These are phyloP conservation scores for Cryptosporidium viatorum DNA, from an alignment of 169 alveolate species.

Conservation along the genomic window DNA sequence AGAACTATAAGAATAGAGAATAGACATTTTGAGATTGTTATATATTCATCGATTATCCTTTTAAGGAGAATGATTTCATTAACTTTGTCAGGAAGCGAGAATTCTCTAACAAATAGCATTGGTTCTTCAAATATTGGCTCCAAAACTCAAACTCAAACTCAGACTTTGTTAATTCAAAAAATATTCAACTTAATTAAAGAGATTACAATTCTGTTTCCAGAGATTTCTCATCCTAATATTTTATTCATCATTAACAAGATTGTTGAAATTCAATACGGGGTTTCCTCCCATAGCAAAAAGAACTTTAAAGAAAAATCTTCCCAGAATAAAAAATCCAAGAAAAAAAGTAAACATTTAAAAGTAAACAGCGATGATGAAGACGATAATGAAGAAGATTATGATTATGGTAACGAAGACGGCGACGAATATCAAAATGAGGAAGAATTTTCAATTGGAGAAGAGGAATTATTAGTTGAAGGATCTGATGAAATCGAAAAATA, in stretches of 20 bases:
- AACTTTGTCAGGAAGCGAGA: constrained; percentile 1
- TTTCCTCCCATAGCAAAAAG: neutral
- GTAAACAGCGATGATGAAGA: neutral
- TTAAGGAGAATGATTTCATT: constrained; percentile 24
- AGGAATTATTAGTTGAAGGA: neutral
- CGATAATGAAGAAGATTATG: neutral
- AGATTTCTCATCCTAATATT: constrained; percentile 34
- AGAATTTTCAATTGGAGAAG: neutral
- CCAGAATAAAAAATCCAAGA: neutral
- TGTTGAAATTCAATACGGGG: constrained; percentile 9
- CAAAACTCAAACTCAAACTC: constrained; percentile 13
- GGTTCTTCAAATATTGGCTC: neutral
- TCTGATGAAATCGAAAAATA: neutral
- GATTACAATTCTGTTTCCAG: constrained; percentile 18
- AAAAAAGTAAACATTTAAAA: neutral
- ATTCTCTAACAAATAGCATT: neutral
- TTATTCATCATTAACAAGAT: constrained; percentile 20
- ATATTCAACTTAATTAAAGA: constrained; percentile 35
- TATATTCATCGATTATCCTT: constrained; percentile 35
- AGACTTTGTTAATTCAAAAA: constrained; percentile 1
- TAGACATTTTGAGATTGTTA: constrained; percentile 29
- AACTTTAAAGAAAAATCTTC: neutral
- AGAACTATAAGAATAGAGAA: constrained; percentile 17
- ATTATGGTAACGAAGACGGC: neutral
- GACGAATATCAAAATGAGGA: neutral